These are phyloP conservation scores for Ophiostoma populinum DNA, from an alignment of 2,329 filamentous ascomycete genomes.

Conservation along the genomic window DNA sequence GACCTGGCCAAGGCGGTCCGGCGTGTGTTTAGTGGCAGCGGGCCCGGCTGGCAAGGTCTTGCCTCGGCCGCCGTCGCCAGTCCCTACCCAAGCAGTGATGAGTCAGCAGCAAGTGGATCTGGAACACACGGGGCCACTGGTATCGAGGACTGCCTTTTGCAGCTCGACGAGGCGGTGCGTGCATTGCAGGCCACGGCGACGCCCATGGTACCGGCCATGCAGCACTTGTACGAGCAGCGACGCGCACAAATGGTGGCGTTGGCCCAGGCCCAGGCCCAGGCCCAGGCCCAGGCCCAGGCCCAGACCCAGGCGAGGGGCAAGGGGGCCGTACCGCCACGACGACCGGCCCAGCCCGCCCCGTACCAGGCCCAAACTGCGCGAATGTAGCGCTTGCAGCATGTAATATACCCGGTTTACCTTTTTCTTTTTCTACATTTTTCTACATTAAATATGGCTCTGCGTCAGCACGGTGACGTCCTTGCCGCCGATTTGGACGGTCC, in stretches of 20 bases:
- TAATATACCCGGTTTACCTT: neutral
- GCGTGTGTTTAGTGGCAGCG: constrained; percentile 27
- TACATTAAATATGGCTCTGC: no score
- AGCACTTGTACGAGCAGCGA: constrained; percentile 6
- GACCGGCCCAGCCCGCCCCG: no score
- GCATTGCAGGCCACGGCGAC: constrained; percentile 14
- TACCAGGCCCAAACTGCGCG: constrained; percentile 7
- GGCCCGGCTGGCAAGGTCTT: constrained; percentile 30
- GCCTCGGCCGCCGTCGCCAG: constrained; percentile 27
- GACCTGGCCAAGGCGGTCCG: constrained; percentile 24
- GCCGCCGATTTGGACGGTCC: neutral
- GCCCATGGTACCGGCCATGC: constrained; percentile 5
- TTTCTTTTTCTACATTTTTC: neutral
- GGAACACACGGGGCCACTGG: constrained; percentile 15
- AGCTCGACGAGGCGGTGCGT: constrained; percentile 29
- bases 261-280: constrained; percentile 12
- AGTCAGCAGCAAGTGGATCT: neutral
- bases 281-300: constrained; percentile 12
- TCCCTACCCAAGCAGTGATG: constrained; percentile 10
- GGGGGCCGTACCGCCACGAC: neutral
- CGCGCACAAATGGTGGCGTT: constrained; percentile 6
- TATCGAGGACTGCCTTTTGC: constrained; percentile 27
- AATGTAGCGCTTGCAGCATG: constrained; percentile 2
- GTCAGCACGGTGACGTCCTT: neutral
- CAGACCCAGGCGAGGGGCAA: neutral